phyloP scores from a whole-genome alignment of 2,329 filamentous ascomycete genomes.

The Fusarium sp. region DNA sequence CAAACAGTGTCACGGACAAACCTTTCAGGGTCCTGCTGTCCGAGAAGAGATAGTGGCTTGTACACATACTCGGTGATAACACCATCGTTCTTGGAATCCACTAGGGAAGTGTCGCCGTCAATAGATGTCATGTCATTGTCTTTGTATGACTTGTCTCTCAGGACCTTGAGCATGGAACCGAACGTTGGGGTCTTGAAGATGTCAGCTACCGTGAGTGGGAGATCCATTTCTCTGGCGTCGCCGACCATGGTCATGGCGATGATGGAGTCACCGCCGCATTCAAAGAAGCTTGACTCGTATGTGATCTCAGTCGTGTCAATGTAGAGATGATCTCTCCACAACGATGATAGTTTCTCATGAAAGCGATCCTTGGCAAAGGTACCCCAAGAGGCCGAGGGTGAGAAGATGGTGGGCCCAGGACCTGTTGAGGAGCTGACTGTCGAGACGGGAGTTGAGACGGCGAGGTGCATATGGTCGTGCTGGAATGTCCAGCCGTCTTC shows the following conservation, averaged over 20 bases:
- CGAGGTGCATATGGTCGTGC: neutral
- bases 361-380: conserved; percentile 10
- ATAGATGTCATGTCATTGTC: conserved; percentile 19
- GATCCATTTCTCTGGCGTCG: conserved; percentile 21
- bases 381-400: conserved; percentile 4
- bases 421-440: conserved; percentile 28
- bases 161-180: conserved; percentile 20
- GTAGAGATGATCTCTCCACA: conserved; percentile 29
- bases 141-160: conserved; percentile 15
- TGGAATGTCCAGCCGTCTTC: neutral
- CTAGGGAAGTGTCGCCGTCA: neutral
- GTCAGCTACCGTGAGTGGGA: conserved; percentile 36
- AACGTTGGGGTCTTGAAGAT: conserved; percentile 37
- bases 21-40: neutral
- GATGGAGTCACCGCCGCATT: conserved; percentile 36
- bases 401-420: conserved; percentile 2
- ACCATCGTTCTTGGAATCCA: conserved; percentile 1
- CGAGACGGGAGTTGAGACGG: neutral
- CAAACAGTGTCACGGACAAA: conserved; percentile 33
- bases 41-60: conserved; percentile 19
- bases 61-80: neutral
- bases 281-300: conserved; percentile 31
- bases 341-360: conserved; percentile 17
- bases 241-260: conserved; percentile 41
- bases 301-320: conserved; percentile 5